Conservation (phyloP, 202 grass and related monocot genomes). For the Setaria viridis region DNA sequence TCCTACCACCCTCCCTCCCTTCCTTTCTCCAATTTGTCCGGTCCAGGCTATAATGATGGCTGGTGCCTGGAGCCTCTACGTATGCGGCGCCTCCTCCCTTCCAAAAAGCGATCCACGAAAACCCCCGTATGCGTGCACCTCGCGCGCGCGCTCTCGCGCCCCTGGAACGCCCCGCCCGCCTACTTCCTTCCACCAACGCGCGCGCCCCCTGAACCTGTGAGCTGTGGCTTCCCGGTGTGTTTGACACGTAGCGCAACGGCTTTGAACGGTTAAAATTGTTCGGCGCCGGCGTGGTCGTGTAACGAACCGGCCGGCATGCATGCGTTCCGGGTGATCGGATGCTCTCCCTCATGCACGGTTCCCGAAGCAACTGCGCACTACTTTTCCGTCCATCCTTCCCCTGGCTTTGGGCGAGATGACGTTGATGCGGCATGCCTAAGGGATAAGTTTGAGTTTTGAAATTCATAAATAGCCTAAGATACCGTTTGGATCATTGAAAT, state of each 20-base stretch:
- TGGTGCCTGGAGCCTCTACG: not conserved
- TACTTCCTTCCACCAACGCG: too few relatives aligned
- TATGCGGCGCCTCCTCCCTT: conserved; percentile 1
- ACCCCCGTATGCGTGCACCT: conserved; percentile 4
- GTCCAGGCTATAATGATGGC: conserved; percentile 53
- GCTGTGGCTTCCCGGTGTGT: not conserved
- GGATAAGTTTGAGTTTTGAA: too few relatives aligned
- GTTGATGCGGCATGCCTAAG: too few relatives aligned
- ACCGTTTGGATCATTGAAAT: too few relatives aligned
- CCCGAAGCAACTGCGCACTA: too few relatives aligned
- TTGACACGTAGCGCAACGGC: conserved; percentile 36
- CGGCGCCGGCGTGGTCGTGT: conserved; percentile 29
- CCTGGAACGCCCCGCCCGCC: too few relatives aligned
- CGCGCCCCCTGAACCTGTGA: not conserved
- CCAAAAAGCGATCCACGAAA: conserved; percentile 6
- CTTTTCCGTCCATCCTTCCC: too few relatives aligned
- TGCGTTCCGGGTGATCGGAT: not conserved
- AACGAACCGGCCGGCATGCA: conserved; percentile 35
- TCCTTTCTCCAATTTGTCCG: not conserved
- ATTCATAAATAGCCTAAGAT: too few relatives aligned
- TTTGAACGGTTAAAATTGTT: conserved; percentile 24
- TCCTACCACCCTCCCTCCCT: not conserved
- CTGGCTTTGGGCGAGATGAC: too few relatives aligned
- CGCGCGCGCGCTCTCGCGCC: not conserved
- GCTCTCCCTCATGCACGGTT: too few relatives aligned